Base-by-base conservation (phyloP, 1,284 basidiomycete genomes). In the Ceratobasidium sp. region DNA sequence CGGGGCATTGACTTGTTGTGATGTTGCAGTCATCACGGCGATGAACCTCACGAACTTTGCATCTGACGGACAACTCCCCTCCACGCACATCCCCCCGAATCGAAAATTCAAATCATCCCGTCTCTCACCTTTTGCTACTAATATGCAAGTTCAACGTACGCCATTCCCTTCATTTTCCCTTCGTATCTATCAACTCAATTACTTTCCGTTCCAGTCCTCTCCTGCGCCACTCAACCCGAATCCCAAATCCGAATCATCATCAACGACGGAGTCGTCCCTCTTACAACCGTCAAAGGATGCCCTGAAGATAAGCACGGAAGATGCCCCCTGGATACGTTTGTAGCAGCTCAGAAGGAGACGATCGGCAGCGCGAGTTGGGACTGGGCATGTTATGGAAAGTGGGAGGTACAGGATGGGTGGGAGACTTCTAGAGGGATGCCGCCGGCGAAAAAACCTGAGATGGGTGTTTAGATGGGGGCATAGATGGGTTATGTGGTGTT, bases 191-290 rank as follows among this genome's bases (percentile, higher is more conserved):
- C 50, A 44, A 67, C 54, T 64, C 33, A 38, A 38, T 54, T 60
- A 46, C 60, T 41, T 18, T 67, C 0, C 78, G 91, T 90, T 92
- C 10, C 84, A 92, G 8, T 88, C 87, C 81, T 93, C 10, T 79
- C 80, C 18, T 82, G 92, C 82, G 83, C 85, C 8, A 78, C 84
- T 6, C 86, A 88, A 0, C 88, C 87, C 38, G 48, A 55, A 23
- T 86, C 83, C 0, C 93, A 95, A 81, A 91, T 96, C 80, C 91
- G 94, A 5, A 87, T 94, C 74, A 89, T 94, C 82, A 89, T 96
- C 84, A 97, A 97, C 85, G 96, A 98, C 82, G 96, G 94, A 3
- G 93, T 96, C 1, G 88, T 91, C 0, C 95, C 96, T 0, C 88
- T 97, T 54, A 92, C 92, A 1, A 90, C 92, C 48, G 88, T 95